Percentiles rank a stretch among this genome's conserved stretches.
Evolutionary conservation across 306 rosid genomes (phyloP).

Genomic region (Hippophae rhamnoides): DNA sequence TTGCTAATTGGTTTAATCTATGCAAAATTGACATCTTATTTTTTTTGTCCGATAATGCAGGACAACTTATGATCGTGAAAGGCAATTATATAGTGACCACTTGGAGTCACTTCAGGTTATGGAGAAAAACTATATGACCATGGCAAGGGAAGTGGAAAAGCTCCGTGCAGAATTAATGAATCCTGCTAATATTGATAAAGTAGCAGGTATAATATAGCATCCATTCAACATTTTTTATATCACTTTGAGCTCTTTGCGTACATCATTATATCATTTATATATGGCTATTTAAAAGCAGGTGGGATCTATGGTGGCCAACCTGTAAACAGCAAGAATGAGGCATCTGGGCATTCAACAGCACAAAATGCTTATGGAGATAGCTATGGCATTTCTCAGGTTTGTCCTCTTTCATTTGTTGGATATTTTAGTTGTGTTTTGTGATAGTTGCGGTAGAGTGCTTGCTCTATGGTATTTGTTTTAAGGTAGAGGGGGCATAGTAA

Average conservation of each 20-base stretch:
- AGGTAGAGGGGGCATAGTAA: neutral
- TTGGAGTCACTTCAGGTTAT: slow-evolving; percentile 91
- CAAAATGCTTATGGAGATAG: slow-evolving; percentile 79
- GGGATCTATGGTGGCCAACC: slow-evolving; percentile 71
- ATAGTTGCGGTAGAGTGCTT: neutral
- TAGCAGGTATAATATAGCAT: slow-evolving; percentile 40
- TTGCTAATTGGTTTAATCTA: neutral
- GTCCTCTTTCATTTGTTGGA: slow-evolving; percentile 26
- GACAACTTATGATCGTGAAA: slow-evolving; percentile 76
- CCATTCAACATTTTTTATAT: slow-evolving; percentile 21
- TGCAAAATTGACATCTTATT: slow-evolving; percentile 11
- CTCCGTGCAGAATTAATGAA: slow-evolving; percentile 83
- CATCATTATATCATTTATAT: neutral
- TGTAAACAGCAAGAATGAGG: slow-evolving; percentile 59
- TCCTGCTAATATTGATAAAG: slow-evolving; percentile 46
- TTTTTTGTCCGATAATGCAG: slow-evolving; percentile 43
- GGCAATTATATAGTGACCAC: slow-evolving; percentile 81
- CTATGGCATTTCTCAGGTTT: slow-evolving; percentile 68
- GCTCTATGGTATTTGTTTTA: neutral
- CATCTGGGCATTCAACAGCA: slow-evolving; percentile 51
- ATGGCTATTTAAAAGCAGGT: slow-evolving; percentile 34
- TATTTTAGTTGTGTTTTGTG: too few species aligned
- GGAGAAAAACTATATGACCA: slow-evolving; percentile 86
- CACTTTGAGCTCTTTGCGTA: slow-evolving; percentile 19
- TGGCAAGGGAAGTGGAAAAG: slow-evolving; percentile 94